Conservation (phyloP, 208 protist genomes). For the Leishmania lainsoni region DNA sequence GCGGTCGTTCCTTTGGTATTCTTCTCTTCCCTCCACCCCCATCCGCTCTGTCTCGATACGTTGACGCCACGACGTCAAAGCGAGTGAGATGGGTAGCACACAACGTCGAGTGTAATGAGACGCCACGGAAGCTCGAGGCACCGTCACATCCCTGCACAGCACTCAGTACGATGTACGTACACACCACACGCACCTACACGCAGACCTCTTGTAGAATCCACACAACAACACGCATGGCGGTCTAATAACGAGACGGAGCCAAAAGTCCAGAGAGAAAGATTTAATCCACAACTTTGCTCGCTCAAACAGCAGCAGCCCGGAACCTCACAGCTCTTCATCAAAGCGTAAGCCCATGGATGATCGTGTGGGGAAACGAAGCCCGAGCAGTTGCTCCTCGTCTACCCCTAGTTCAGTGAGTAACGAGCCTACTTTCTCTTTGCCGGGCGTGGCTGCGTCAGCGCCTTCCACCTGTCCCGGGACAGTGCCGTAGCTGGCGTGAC, state of each 20-base stretch:
- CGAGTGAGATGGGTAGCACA: neutral
- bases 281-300: neutral
- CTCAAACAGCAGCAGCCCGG: neutral
- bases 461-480: slow-evolving; percentile 6
- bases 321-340: neutral
- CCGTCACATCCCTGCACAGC: neutral
- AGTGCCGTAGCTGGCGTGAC: slow-evolving; percentile 28
- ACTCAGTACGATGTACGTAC: neutral
- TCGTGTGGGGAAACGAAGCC: slow-evolving; percentile 63
- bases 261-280: too few species aligned
- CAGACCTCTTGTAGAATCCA: neutral
- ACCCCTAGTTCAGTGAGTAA: slow-evolving; percentile 39
- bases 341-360: slow-evolving; percentile 33
- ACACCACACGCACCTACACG: neutral
- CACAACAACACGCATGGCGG: neutral
- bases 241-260: neutral
- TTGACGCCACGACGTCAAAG: neutral
- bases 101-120: neutral
- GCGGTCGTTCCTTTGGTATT: too few species aligned
- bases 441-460: neutral
- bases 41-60: too few species aligned
- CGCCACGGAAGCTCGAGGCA: neutral
- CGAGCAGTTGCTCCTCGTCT: slow-evolving; percentile 50
- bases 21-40: neutral
- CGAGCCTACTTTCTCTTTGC: slow-evolving; percentile 11